phyloP scores from a whole-genome alignment of 2,329 filamentous ascomycete genomes.

The Penicillium decumbens region DNA sequence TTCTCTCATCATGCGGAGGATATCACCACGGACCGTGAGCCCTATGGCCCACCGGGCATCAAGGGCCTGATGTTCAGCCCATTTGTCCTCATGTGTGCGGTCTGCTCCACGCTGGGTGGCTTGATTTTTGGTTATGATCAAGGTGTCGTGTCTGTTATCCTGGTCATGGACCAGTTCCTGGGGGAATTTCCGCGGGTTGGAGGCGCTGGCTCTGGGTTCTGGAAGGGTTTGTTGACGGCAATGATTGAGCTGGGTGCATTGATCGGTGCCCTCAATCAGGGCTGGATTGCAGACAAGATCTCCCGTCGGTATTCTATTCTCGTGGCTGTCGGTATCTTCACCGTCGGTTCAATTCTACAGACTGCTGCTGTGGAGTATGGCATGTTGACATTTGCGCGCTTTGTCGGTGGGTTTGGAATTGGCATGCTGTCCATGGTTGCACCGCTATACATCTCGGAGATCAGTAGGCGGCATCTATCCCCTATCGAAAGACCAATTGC shows the following conservation, averaged over 20 bases:
- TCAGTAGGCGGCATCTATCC: slow-evolving; percentile 27
- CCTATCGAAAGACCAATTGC: not conserved
- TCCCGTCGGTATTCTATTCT: slow-evolving; percentile 52
- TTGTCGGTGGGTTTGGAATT: slow-evolving; percentile 51
- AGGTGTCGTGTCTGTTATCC: slow-evolving; percentile 44
- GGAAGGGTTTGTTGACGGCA: slow-evolving; percentile 49
- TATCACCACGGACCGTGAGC: slow-evolving; percentile 28
- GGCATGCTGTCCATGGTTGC: slow-evolving; percentile 50
- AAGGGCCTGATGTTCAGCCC: slow-evolving; percentile 46
- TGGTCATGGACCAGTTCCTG: slow-evolving; percentile 52
- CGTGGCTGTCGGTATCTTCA: slow-evolving; percentile 50
- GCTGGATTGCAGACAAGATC: slow-evolving; percentile 51
- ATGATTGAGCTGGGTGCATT: slow-evolving; percentile 55
- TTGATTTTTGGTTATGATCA: slow-evolving; percentile 51
- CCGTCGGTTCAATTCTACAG: slow-evolving; percentile 49
- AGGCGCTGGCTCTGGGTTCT: slow-evolving; percentile 38
- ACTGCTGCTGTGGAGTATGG: slow-evolving; percentile 48
- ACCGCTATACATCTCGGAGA: slow-evolving; percentile 52
- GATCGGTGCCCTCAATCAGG: slow-evolving; percentile 44
- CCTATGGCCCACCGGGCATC: slow-evolving; percentile 40
- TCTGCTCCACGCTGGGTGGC: slow-evolving; percentile 49
- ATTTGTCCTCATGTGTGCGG: slow-evolving; percentile 51
- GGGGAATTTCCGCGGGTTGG: slow-evolving; percentile 44
- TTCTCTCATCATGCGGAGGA: slow-evolving; percentile 35
- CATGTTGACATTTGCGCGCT: slow-evolving; percentile 49